Conservation (phyloP, 371 early-diverging fungal species). For the Entomophthora muscae region DNA sequence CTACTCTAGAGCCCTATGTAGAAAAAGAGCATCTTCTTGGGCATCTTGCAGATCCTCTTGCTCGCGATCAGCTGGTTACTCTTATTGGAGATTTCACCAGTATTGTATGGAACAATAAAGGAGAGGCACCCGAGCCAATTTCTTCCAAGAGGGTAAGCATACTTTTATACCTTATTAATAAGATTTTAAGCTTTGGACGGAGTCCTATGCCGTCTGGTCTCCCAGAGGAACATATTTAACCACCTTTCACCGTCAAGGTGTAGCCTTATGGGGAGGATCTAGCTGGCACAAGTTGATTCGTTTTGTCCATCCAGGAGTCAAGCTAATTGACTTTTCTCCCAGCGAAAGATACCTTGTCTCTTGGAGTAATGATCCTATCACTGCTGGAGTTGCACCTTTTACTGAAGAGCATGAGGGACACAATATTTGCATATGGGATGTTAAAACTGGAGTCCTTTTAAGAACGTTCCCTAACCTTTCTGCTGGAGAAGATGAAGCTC, state of each 20-base stretch:
- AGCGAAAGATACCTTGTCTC: constrained; percentile 85
- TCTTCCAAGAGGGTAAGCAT: constrained; percentile 34
- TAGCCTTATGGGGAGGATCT: constrained; percentile 94
- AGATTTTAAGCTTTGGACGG: constrained; percentile 71
- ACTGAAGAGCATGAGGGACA: constrained; percentile 56
- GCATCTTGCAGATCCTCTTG: constrained; percentile 72
- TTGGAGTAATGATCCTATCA: constrained; percentile 77
- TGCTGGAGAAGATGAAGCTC: constrained; percentile 23
- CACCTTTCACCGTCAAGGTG: constrained; percentile 85
- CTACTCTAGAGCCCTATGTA: constrained; percentile 29
- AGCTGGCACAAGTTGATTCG: constrained; percentile 77
- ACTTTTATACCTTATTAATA: constrained; percentile 5
- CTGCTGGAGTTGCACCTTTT: constrained; percentile 35
- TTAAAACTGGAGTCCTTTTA: constrained; percentile 60
- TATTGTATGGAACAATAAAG: constrained; percentile 81
- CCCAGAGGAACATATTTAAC: constrained; percentile 83
- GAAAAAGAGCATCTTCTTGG: constrained; percentile 60
- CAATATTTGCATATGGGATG: constrained; percentile 78
- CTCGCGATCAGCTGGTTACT: constrained; percentile 84
- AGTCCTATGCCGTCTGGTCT: constrained; percentile 86
- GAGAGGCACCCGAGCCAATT: constrained; percentile 61
- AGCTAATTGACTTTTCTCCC: constrained; percentile 82
- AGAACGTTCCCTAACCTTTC: constrained; percentile 62
- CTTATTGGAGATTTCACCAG: constrained; percentile 65
- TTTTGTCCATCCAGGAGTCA: constrained; percentile 82